These are phyloP conservation scores for Hamamelis virginiana DNA, from an alignment of 164 flowering plant species.

Conservation along the genomic window DNA sequence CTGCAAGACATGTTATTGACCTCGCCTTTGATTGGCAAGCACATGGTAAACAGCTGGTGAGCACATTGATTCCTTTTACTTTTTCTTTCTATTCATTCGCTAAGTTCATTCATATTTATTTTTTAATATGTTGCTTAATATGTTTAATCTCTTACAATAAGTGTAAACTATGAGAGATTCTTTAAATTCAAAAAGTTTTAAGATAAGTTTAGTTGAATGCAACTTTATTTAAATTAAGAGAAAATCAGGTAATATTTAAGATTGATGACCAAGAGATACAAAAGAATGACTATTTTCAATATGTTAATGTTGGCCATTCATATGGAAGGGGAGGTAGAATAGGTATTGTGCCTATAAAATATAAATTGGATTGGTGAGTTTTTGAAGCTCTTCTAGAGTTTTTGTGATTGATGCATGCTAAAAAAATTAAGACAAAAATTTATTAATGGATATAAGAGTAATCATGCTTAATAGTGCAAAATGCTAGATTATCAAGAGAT, in stretches of 20 bases:
- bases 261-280: neutral
- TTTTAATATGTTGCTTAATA: neutral
- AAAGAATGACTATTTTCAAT: neutral
- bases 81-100: neutral
- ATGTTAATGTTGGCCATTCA: neutral
- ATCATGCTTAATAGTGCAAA: no score
- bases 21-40: constrained; percentile 73
- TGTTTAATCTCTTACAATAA: neutral
- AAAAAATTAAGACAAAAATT: no score
- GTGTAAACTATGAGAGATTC: neutral
- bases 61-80: constrained; percentile 13
- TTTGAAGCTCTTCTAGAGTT: no score
- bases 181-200: neutral
- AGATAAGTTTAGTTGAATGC: neutral
- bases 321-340: no score
- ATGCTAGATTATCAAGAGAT: no score
- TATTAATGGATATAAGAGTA: no score
- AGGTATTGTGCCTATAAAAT: no score
- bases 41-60: constrained; percentile 79
- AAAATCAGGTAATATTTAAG: neutral
- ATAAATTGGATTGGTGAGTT: no score
- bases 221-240: neutral
- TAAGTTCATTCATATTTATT: neutral
- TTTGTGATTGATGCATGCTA: no score
- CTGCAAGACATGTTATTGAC: constrained; percentile 63